phyloP scores from a whole-genome alignment of 2,329 filamentous ascomycete species.

The Diplocarpon rosae region DNA sequence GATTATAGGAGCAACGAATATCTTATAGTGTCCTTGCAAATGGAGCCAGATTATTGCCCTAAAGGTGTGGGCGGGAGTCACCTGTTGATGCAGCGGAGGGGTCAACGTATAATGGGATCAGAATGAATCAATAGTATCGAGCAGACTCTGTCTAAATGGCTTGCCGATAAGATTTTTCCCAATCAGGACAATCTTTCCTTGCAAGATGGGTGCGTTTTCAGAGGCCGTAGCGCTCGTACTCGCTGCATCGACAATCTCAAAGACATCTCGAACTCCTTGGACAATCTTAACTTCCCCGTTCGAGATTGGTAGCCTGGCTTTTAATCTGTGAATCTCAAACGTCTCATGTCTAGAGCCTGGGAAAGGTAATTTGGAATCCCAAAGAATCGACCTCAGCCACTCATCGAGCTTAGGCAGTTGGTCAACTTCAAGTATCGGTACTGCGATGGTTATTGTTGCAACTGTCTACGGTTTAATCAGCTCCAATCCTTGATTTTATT shows the following conservation, averaged over 20 bases:
- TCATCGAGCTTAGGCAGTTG: constrained; percentile 58
- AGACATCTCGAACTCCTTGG: constrained; percentile 87
- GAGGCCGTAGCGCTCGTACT: background rate
- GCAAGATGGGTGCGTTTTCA: constrained; percentile 17
- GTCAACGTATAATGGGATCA: background rate
- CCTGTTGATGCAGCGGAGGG: too few species aligned
- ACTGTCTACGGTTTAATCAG: constrained; percentile 49
- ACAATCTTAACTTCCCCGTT: constrained; percentile 63
- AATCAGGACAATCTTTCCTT: constrained; percentile 54
- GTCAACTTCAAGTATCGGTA: constrained; percentile 45
- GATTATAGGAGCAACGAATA: too few species aligned
- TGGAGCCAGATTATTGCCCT: too few species aligned
- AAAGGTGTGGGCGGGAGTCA: too few species aligned
- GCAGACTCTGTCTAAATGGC: constrained; percentile 38
- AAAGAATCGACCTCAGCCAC: constrained; percentile 76
- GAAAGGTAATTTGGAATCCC: constrained; percentile 58
- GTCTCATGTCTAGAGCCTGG: background rate
- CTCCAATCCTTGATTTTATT: background rate
- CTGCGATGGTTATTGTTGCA: constrained; percentile 63
- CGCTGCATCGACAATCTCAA: constrained; percentile 67
- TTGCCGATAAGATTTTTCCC: constrained; percentile 43
- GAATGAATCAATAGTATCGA: constrained; percentile 3
- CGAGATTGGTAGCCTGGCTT: constrained; percentile 61
- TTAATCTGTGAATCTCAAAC: constrained; percentile 77
- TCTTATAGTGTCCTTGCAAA: too few species aligned